Base-by-base conservation (phyloP, 2,329 filamentous ascomycete species). In the Fusarium setosum region DNA sequence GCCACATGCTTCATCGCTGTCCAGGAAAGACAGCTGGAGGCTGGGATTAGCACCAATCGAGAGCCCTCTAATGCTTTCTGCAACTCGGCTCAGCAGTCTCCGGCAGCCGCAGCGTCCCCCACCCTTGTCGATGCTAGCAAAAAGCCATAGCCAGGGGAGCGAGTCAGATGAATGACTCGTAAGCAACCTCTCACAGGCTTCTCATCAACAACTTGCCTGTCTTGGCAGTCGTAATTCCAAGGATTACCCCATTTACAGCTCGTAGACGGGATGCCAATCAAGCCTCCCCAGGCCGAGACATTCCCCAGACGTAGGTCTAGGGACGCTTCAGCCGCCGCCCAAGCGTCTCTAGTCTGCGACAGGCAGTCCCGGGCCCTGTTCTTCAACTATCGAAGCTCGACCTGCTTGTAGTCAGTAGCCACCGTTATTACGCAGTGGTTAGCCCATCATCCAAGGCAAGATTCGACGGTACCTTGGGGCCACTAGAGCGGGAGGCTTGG, bases 81-180 rank as follows among this genome's bases (percentile, higher is more conserved):
- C n/a, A n/a, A n/a, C n/a, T n/a, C n/a, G n/a, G n/a, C n/a, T n/a
- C n/a, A n/a, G n/a, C n/a, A n/a, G n/a, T n/a, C n/a, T n/a, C n/a
- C n/a, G n/a, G n/a, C n/a, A n/a, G n/a, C n/a, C n/a, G n/a, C n/a
- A n/a, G n/a, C n/a, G n/a, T n/a, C n/a, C n/a, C n/a, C n/a, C n/a
- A n/a, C n/a, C n/a, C 31, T 29, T 21, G 18, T 13, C 24, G 23
- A 18, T 17, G 12, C 20, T n/a, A 29, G 6, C 21, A 13, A 13
- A n/a, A 29, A 29, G n/a, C 24, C 37, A 45, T n/a, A 11, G n/a
- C 15, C 44, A 57, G 45, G 40, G 59, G 35, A 52, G 34, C 34
- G 52, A 55, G 52, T 55, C 52, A 55, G 26, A 42, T 17, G 24
- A 15, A 13, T 41, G 49, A 41, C 49, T 52, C 24, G 45, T 38